Conservation (phyloP, 805 yeast species). For the Nakazawaea sp. region DNA sequence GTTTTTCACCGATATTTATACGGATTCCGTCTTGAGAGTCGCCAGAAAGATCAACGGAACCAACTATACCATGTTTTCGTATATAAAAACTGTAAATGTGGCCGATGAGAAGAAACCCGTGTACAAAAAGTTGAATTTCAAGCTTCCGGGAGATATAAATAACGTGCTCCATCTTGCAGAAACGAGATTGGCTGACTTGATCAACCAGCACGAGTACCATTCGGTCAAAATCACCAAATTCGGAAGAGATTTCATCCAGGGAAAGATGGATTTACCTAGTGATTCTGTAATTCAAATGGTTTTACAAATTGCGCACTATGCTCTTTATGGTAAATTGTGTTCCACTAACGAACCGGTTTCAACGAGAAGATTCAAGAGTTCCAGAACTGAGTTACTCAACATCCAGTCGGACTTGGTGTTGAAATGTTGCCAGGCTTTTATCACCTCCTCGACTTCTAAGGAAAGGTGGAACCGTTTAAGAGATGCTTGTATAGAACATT, state of each 20-base stretch:
- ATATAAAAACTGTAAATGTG: slow-evolving; percentile 30
- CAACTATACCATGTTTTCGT: slow-evolving; percentile 44
- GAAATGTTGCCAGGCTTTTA: slow-evolving; percentile 53
- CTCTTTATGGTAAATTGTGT: slow-evolving; percentile 43
- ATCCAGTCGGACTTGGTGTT: slow-evolving; percentile 49
- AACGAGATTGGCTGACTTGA: slow-evolving; percentile 50
- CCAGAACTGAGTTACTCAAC: slow-evolving; percentile 65
- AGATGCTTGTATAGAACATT: slow-evolving; percentile 46
- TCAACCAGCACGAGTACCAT: slow-evolving; percentile 50
- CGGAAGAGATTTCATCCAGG: slow-evolving; percentile 27
- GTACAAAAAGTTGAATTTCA: slow-evolving; percentile 24
- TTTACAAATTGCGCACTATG: slow-evolving; percentile 47
- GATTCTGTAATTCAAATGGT: slow-evolving; percentile 48
- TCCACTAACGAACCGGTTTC: slow-evolving; percentile 43
- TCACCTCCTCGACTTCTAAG: slow-evolving; percentile 41
- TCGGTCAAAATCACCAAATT: slow-evolving; percentile 23
- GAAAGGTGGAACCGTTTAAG: slow-evolving; percentile 45
- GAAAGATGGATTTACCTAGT: slow-evolving; percentile 33
- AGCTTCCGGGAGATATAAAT: slow-evolving; percentile 36
- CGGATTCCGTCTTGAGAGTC: slow-evolving; percentile 48
- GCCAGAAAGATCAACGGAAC: slow-evolving; percentile 53
- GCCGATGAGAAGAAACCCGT: slow-evolving; percentile 29
- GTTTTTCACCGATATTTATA: slow-evolving; percentile 50
- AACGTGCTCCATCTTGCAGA: slow-evolving; percentile 48
- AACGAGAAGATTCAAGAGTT: slow-evolving; percentile 58